Evolutionary conservation across 441 rosid genomes (phyloP).

Genomic region (Populus hybrid): DNA sequence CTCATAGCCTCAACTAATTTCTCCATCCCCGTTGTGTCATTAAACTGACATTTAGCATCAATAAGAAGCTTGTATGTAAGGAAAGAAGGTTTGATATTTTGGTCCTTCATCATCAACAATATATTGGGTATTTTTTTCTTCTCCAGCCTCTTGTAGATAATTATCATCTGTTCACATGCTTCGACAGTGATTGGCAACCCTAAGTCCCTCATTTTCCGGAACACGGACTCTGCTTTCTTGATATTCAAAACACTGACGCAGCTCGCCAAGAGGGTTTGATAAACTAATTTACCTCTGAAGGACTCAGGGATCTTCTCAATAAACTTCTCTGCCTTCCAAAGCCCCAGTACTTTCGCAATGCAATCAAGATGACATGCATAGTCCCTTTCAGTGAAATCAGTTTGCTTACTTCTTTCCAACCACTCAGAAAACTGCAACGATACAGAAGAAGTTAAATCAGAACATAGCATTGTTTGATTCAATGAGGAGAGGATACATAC

Average conservation of each 20-base stretch:
- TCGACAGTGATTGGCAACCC: constrained; percentile 22
- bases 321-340: constrained; percentile 24
- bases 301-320: constrained; percentile 30
- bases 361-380: constrained; percentile 28
- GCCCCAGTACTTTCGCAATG: constrained; percentile 21
- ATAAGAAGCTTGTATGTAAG: constrained; percentile 31
- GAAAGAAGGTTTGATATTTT: constrained; percentile 15
- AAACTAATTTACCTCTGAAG: constrained; percentile 25
- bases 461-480: neutral
- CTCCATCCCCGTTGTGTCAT: constrained; percentile 24
- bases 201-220: constrained; percentile 29
- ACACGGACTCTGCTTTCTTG: constrained; percentile 28
- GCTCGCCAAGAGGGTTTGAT: constrained; percentile 20
- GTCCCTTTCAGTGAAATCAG: constrained; percentile 16
- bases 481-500: neutral
- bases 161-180: constrained; percentile 31
- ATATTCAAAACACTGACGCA: constrained; percentile 6
- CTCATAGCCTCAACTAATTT: constrained; percentile 7
- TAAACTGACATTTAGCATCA: constrained; percentile 25
- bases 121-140: constrained; percentile 29
- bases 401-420: constrained; percentile 17
- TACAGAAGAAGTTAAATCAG: neutral
- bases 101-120: constrained; percentile 13
- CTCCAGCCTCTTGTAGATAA: constrained; percentile 32
- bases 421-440: constrained; percentile 33